Evolutionary conservation across 306 rosid species (phyloP), one percentile per base, ranked within the genome.

Genomic region (Quercus dentata): DNA sequence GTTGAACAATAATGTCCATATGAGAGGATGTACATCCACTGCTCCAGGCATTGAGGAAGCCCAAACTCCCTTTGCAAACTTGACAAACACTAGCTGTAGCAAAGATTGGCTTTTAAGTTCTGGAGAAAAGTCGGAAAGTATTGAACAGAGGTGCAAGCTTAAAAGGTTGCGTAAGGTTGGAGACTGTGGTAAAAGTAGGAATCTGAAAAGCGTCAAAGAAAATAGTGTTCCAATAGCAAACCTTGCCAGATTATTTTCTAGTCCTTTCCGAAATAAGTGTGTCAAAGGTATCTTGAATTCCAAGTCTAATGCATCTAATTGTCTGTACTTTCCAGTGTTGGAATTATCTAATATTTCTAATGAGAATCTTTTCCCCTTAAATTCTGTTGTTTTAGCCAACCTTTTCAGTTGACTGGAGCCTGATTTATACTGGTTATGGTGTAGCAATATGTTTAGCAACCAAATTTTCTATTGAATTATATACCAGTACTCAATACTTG

Each of bases 151-250:
- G 30, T 83, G 75, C 81, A 92, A 80, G 83, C 89, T 94, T 51
- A 92, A 90, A 82, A 90, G 99, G 71, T 77, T 94, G 92, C 86
- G 91, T 75, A 94, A 89, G 88, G 78, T 87, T 84, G 92, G 82
- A 67, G 88, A 84, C 44, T 27, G 51, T 46, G 84, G 80, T 54
- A 74, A 81, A 63, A 75, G 44, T 57, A 52, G 77, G 87, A 87
- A 89, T 80, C 74, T 51, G 79, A 84, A 88, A 78, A 81, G 41
- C 78, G 72, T 10, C 57, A 72, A 63, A 79, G 76, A 49, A n/a
- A 69, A 69, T 77, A 13, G 56, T 38, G 31, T 55, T 72, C 86
- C 79, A 61, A 52, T 74, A 76, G 72, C 14, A 62, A 80, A 86
- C 79, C 73, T 69, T 61, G 76, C 74, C 35, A 77, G 79, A 80